phyloP scores from a whole-genome alignment of 2,329 filamentous ascomycete species.

The Cladorrhinum sp. region DNA sequence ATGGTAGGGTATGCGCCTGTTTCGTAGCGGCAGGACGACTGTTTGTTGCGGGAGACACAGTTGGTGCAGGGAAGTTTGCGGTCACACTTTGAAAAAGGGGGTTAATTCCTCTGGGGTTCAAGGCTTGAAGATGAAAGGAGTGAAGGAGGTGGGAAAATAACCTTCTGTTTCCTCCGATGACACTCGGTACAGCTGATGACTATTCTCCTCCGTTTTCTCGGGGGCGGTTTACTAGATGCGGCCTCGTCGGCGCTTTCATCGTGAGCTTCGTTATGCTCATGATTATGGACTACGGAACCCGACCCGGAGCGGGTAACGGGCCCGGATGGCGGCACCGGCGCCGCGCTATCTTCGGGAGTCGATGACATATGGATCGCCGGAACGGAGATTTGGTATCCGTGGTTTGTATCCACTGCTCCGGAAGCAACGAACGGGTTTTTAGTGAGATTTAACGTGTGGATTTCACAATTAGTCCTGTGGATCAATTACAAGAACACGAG shows the following conservation, averaged over 20 bases:
- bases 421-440: background rate
- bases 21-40: conserved; percentile 56
- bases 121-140: background rate
- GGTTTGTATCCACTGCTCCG: background rate
- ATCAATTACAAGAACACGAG: background rate
- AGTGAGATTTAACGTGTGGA: background rate
- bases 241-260: conserved; percentile 4
- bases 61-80: conserved; percentile 58
- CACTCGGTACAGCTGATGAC: conserved; percentile 64
- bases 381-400: background rate
- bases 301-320: background rate
- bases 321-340: background rate
- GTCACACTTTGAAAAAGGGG: conserved; percentile 48
- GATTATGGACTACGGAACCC: background rate
- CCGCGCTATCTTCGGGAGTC: conserved; percentile 9
- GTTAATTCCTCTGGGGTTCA: too few species aligned
- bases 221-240: conserved; percentile 35
- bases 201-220: conserved; percentile 56
- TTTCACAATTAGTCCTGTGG: background rate
- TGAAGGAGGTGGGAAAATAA: conserved; percentile 24
- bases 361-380: conserved; percentile 8
- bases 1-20: conserved; percentile 41
- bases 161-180: conserved; percentile 62
- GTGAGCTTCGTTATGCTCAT: background rate
- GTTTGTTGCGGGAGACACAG: conserved; percentile 56